Percentiles rank a stretch among this genome's conserved stretches.
Evolutionary conservation across 768 basidiomycete species (phyloP).

Genomic region (Boletus insuetus): DNA sequence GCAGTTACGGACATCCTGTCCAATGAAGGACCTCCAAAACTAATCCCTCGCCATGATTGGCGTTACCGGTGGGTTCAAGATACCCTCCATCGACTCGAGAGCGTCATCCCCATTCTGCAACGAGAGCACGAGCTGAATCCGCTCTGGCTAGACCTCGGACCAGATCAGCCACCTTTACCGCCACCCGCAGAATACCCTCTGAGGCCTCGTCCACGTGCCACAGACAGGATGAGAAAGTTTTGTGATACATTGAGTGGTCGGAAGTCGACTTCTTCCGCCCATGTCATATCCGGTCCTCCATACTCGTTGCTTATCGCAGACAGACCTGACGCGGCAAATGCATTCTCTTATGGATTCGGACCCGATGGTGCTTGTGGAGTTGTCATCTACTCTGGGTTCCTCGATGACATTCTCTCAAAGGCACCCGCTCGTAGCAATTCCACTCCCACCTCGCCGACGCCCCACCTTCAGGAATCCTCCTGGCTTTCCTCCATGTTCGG

Average conservation of each 20-base stretch:
- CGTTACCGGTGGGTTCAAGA: constrained; percentile 82
- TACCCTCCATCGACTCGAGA: constrained; percentile 75
- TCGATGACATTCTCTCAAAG: constrained; percentile 77
- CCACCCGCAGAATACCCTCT: constrained; percentile 82
- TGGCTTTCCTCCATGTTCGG: constrained; percentile 52
- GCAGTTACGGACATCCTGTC: constrained; percentile 80
- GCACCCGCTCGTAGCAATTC: constrained; percentile 25
- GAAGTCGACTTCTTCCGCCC: constrained; percentile 42
- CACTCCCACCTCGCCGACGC: constrained; percentile 16
- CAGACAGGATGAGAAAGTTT: constrained; percentile 63
- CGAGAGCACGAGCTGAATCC: constrained; percentile 53
- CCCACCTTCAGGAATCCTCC: constrained; percentile 31
- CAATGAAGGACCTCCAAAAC: constrained; percentile 54
- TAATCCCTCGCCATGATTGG: constrained; percentile 83
- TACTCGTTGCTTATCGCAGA: constrained; percentile 91
- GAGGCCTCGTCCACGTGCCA: constrained; percentile 76
- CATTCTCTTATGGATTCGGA: constrained; percentile 95
- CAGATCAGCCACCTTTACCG: constrained; percentile 60
- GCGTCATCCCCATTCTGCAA: constrained; percentile 64
- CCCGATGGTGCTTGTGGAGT: constrained; percentile 89
- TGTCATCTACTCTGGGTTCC: constrained; percentile 91
- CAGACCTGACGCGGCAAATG: constrained; percentile 78
- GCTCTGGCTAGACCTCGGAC: constrained; percentile 52
- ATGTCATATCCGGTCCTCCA: constrained; percentile 73
- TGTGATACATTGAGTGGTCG: constrained; percentile 50